Evolutionary conservation across 768 basidiomycete species (phyloP).

Genomic region (Suillus tomentosus): DNA sequence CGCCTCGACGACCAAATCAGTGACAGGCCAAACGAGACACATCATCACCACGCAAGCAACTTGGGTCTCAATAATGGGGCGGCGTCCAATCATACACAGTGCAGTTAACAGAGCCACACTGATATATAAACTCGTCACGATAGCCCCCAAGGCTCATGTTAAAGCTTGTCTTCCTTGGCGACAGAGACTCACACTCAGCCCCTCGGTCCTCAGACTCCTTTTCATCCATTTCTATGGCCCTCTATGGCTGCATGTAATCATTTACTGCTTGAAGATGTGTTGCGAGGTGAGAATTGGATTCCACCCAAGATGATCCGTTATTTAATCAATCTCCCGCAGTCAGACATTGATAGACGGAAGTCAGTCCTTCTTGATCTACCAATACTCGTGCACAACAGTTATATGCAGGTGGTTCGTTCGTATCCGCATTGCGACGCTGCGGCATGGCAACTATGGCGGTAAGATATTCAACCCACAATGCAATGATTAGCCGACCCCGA

Average conservation of each 20-base stretch:
- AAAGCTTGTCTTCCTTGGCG: background rate
- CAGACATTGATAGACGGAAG: background rate
- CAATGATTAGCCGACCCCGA: background rate
- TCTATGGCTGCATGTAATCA: background rate
- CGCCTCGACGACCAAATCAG: background rate
- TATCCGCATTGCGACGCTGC: background rate
- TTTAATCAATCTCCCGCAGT: background rate
- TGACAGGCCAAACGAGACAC: background rate
- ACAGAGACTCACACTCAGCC: too few species aligned
- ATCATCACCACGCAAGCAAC: background rate
- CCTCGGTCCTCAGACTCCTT: background rate
- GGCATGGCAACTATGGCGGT: background rate
- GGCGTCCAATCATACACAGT: background rate
- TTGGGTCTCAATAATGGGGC: background rate
- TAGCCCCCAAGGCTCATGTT: background rate
- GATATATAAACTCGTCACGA: background rate
- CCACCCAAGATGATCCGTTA: background rate
- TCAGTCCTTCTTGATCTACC: background rate
- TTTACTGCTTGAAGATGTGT: background rate
- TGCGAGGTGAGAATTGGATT: background rate
- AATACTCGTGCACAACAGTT: background rate
- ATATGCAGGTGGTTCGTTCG: background rate
- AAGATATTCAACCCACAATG: background rate
- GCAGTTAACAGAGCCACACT: background rate
- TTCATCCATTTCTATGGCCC: background rate